Evolutionary conservation across 768 basidiomycete genomes (phyloP), one percentile per base, ranked within the genome.

Genomic region (Thelephora ganbajun): DNA sequence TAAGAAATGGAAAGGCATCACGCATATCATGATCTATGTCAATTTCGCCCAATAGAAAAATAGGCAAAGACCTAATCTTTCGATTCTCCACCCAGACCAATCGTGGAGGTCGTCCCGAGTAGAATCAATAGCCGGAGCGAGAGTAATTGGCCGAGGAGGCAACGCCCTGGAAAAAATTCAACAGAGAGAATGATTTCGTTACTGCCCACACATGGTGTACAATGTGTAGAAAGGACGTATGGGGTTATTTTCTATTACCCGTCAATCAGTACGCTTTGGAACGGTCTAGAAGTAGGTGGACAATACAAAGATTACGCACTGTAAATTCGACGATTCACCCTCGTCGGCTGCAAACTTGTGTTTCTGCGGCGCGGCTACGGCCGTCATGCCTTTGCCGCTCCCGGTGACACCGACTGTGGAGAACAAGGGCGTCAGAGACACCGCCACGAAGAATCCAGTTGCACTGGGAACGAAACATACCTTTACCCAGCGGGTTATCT

Each of bases 361-460:
- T 58, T 89, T 90, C 52, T 68, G 72, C 54, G 74, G 70, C 26
- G 69, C 59, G n/a, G 70, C 72, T 3, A 78, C 74, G 58, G 80
- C 80, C 39, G 86, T 90, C 85, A 91, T 88, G 18, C 86, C 87
- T 63, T 84, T 84, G 7, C 89, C 89, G 56, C 83, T 87, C 33
- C 86, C 85, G 18, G 88, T 90, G 35, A 92, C 89, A n/a, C 89
- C 89, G 46, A 92, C 89, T 91, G 50, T 4, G 51, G 43, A 43
- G 22, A 43, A 48, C 1, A 54, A 45, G 4, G n/a, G 9, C 54
- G 47, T 50, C 53, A 16, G 46, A 48, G 14, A 45, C 43, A 18
- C 46, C 55, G 22, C 54, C 35, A 50, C 41, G 50, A 43, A 46
- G 30, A 36, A 39, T 47, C 42, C 39, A 33, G 35, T 35, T 43